Conservation (phyloP, 805 yeast species). For the Saccharomycopsis sp. region DNA sequence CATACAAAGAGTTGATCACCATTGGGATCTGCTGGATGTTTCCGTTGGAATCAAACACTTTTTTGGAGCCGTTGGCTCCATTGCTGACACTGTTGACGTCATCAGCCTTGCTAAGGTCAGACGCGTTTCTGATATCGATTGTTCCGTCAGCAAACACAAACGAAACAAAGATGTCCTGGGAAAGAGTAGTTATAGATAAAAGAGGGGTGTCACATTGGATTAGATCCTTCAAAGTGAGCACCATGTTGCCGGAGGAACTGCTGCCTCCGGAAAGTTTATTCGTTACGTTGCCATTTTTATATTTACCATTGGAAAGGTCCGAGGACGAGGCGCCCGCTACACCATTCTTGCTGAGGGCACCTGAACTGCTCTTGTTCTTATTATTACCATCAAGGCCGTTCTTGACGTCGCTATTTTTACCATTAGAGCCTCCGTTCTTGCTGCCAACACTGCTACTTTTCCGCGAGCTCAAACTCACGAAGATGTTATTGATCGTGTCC, state of each 20-base stretch:
- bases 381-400: neutral
- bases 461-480: neutral
- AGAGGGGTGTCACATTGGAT: slow-evolving; percentile 27
- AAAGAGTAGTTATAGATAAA: slow-evolving; percentile 30
- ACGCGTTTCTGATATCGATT: slow-evolving; percentile 40
- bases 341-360: too few relatives aligned
- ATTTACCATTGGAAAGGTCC: too few relatives aligned
- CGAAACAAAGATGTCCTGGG: slow-evolving; percentile 36
- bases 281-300: neutral
- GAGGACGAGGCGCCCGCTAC: too few relatives aligned
- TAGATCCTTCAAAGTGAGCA: neutral
- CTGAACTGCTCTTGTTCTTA: neutral
- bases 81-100: neutral
- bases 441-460: neutral
- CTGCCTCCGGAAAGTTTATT: neutral
- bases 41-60: slow-evolving; percentile 3
- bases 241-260: neutral
- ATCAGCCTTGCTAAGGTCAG: slow-evolving; percentile 22
- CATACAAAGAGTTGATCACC: slow-evolving; percentile 38
- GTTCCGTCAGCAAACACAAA: slow-evolving; percentile 38
- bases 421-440: neutral
- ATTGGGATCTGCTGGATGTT: slow-evolving; percentile 26
- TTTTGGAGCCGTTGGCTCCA: slow-evolving; percentile 7
- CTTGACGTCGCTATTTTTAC: neutral
- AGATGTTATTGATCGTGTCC: slow-evolving; percentile 1